Base-by-base conservation (phyloP, 2,329 filamentous ascomycete genomes). In the Neonectria magnoliae region DNA sequence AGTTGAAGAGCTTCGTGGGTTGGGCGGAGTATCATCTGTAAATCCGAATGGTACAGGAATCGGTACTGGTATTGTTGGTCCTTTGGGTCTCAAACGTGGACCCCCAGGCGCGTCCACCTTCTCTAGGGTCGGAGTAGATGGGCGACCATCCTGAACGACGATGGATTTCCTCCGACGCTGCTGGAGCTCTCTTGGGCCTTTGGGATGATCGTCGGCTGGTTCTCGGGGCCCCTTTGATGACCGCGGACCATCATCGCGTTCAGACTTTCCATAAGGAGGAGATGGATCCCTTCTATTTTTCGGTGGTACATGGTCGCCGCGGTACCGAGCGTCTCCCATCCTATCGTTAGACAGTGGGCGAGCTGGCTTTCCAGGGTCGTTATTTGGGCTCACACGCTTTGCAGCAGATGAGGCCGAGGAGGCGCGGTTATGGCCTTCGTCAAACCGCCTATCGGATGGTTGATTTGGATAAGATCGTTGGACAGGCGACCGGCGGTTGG, bases 191-290 rank as follows among this genome's bases (percentile, higher is more conserved):
- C 75, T 67, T 20, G 74, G 68, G 3, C 70, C 71, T 59, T 74
- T 79, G 11, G 75, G 65, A 33, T 77, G 71, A 10, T 83, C 82
- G 20, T 82, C 81, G 27, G 78, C 79, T 3, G 80, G 81, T 65
- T 68, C 75, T 71, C 54, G 9, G 3, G 75, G 70, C 53, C 73
- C 13, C 54, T 68, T 64, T 2, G 74, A 68, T 7, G 71, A 65
- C 7, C 57, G 65, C 22, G 55, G 67, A 8, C 64, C 41, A 13
- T 62, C 64, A 4, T 75, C 72, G 8, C 70, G 69, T 16, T 77
- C 74, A 3, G 58, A 48, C 22, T 71, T 68, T 42, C 66, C 68
- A 56, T 76, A 72, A 0, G 72, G 60, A 4, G 76, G 76, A 4
- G 79, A 78, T 45, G 67, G 70, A 25, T 78, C 78, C 53, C 72